phyloP scores from a whole-genome alignment of 441 rosid species.

The Pelargonium myrrhifolium region DNA sequence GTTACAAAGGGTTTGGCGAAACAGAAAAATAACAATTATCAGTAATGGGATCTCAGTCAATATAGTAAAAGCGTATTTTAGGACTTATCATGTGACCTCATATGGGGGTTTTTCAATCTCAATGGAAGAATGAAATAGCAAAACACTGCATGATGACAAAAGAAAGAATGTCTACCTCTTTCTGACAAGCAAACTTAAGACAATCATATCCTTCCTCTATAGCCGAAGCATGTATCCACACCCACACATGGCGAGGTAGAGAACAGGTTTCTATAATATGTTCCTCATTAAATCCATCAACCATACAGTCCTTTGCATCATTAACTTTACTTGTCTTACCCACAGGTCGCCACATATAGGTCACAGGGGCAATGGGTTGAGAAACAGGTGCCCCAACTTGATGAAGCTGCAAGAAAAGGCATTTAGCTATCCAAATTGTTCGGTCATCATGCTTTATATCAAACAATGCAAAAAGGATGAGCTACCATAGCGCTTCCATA shows the following conservation, averaged over 20 bases:
- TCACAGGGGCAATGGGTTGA: constrained; percentile 59
- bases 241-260: constrained; percentile 46
- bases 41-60: not conserved
- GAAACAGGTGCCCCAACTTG: constrained; percentile 48
- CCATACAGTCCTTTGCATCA: constrained; percentile 16
- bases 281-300: constrained; percentile 20
- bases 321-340: constrained; percentile 21
- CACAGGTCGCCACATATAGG: constrained; percentile 68
- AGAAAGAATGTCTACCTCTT: constrained; percentile 35
- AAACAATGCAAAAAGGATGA: constrained; percentile 7
- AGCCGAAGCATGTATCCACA: constrained; percentile 86
- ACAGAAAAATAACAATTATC: not conserved
- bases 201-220: constrained; percentile 62
- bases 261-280: constrained; percentile 19
- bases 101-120: not conserved
- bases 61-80: not conserved
- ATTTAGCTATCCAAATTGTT: constrained; percentile 2
- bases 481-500: constrained; percentile 68
- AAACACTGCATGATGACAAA: not conserved
- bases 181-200: constrained; percentile 56
- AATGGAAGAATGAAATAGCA: not conserved
- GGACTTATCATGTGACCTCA: not conserved
- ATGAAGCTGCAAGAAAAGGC: constrained; percentile 48
- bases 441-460: not conserved
- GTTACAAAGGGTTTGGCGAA: not conserved